Percentiles rank a stretch among this genome's conserved stretches.
phyloP scores from a whole-genome alignment of 345 rosid genomes.

The Ceriops decandra region DNA sequence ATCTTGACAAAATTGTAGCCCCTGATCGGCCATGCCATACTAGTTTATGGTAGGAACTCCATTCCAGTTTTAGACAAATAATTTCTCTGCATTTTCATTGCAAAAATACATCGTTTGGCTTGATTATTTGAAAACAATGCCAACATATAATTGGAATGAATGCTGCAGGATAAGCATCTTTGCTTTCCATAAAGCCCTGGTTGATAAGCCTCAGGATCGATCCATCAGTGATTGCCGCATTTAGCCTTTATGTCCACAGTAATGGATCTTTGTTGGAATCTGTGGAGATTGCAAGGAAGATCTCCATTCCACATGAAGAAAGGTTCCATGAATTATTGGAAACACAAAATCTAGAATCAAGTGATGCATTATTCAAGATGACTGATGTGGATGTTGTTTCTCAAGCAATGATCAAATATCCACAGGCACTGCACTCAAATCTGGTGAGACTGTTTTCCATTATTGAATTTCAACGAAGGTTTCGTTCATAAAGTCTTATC shows the following conservation, averaged over 20 bases:
- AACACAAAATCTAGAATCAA: slow-evolving; percentile 15
- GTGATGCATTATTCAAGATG: slow-evolving; percentile 35
- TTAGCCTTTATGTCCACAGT: slow-evolving; percentile 62
- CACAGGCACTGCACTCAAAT: slow-evolving; percentile 65
- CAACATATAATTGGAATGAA: background rate
- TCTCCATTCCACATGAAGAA: slow-evolving; percentile 35
- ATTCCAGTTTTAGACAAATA: background rate
- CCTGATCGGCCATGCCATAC: slow-evolving; percentile 82
- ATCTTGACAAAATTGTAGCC: slow-evolving; percentile 66
- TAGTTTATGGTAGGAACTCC: slow-evolving; percentile 61
- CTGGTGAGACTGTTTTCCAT: slow-evolving; percentile 42
- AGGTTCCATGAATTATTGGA: slow-evolving; percentile 48
- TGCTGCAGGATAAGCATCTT: slow-evolving; percentile 56
- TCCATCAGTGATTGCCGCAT: slow-evolving; percentile 64
- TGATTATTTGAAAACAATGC: background rate
- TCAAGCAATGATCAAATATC: slow-evolving; percentile 38
- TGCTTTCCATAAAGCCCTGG: slow-evolving; percentile 71
- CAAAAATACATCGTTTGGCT: background rate
- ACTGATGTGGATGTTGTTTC: slow-evolving; percentile 54
- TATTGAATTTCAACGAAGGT: background rate
- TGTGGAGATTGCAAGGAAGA: slow-evolving; percentile 49
- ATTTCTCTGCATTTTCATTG: background rate
- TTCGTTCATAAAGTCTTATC: too few relatives aligned
- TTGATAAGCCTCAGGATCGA: slow-evolving; percentile 61
- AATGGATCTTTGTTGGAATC: slow-evolving; percentile 71